Percentiles rank a stretch among this genome's conserved stretches.
Evolutionary conservation across 2,329 filamentous ascomycete genomes (phyloP).

Genomic region (Aspergillus tubingensis): DNA sequence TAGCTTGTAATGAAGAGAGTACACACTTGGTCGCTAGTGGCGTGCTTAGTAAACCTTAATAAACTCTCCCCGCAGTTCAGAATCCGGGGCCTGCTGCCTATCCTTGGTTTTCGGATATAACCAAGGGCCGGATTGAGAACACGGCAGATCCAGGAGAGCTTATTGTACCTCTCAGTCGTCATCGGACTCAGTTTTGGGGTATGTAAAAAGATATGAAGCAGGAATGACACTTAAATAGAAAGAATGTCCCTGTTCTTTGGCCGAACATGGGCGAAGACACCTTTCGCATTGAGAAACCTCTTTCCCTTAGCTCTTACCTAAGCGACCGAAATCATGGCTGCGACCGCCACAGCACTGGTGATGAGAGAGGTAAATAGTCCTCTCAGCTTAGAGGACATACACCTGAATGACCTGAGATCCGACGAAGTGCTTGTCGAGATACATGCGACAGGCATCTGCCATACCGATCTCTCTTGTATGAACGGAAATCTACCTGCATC

Average conservation of each 20-base stretch:
- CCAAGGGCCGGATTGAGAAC: background rate
- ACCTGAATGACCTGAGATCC: constrained; percentile 5
- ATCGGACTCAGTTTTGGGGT: background rate
- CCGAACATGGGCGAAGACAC: background rate
- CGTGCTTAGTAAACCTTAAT: background rate
- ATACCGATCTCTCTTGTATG: constrained; percentile 37
- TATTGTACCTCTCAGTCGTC: background rate
- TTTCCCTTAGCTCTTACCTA: background rate
- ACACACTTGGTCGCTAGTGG: background rate
- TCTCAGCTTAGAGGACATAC: constrained; percentile 7
- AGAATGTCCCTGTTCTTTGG: background rate
- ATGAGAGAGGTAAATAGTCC: constrained; percentile 9
- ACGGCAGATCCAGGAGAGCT: background rate
- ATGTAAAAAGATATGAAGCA: background rate
- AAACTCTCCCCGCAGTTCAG: background rate
- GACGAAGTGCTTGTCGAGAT: constrained; percentile 37
- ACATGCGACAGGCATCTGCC: constrained; percentile 37
- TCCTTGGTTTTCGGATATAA: background rate
- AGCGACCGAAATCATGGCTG: background rate
- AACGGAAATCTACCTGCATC: constrained; percentile 17
- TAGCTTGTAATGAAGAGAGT: too few relatives aligned
- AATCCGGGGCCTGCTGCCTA: background rate
- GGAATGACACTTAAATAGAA: background rate
- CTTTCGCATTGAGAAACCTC: background rate
- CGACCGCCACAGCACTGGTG: constrained; percentile 8